Evolutionary conservation across 176 grass and related monocot genomes (phyloP), one percentile per base, ranked within the genome.

Genomic region (Bolboschoenus planiculmis): DNA sequence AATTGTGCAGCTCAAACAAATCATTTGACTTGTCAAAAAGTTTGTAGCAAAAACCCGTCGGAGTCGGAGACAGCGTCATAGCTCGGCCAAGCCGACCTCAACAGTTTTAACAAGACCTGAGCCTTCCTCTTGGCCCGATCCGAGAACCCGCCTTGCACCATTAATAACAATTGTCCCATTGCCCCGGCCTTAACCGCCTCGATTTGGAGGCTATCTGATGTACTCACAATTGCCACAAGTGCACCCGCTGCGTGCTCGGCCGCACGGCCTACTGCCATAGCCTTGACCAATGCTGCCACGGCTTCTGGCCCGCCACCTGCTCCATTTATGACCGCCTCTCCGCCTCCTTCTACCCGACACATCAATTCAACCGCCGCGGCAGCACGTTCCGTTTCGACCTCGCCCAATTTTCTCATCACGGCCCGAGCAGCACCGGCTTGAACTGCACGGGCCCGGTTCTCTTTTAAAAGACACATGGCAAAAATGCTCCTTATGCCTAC

Each of bases 171-270:
- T 56, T 91, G 90, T 57, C 62, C 83, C 97, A 99, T 91, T 26
- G 91, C 86, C 21, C 96, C 97, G 0, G 89, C 88, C 1, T 85
- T 81, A n/a, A 99, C 97, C 0, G 93, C 97, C 86, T 93, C 97
- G 43, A 77, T 74, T 87, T 99, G 97, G n/a, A 99, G 93, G 9
- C 80, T 53, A 61, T 95, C 96, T 8, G 84, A 90, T 0, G 84
- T 86, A 30, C 96, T 92, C 4, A 99, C 89, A 10, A 99, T 85
- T 3, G 92, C 86, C 58, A 91, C 87, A 44, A 99, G 80, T 15
- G 91, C 96, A 6, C 92, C 96, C 1, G 96, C 96, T 23, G 96
- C 96, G 82, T 95, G 92, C 91, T 98, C 96, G 10, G 96, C 96
- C 5, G 87, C 92, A 48, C 92, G 92, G 4, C 88, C 89, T 1